A percentile compares a stretch with the other conserved stretches of the same genome.
phyloP scores from a whole-genome alignment of 2,329 filamentous ascomycete genomes.

The Xylariaceae sp. region DNA sequence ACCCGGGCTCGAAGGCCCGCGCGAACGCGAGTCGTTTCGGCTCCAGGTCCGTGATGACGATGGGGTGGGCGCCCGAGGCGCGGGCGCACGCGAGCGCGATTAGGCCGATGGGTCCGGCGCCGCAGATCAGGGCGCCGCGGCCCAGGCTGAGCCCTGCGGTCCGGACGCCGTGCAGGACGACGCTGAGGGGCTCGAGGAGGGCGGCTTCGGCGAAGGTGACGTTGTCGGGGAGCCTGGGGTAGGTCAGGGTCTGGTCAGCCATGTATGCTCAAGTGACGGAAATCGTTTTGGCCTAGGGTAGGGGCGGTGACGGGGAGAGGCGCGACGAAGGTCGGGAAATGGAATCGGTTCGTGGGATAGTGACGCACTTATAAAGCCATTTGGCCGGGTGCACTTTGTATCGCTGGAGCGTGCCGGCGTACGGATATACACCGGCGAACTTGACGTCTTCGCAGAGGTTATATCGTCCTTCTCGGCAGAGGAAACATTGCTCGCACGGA shows the following conservation, averaged over 20 bases:
- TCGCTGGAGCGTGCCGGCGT: conserved; percentile 53
- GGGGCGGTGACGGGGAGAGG: too few relatives aligned
- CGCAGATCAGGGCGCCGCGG: conserved; percentile 49
- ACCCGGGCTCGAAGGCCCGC: conserved; percentile 47
- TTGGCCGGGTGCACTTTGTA: conserved; percentile 56
- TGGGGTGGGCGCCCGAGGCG: conserved; percentile 55
- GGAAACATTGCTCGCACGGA: conserved; percentile 53
- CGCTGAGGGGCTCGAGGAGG: conserved; percentile 57
- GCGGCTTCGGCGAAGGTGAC: conserved; percentile 53
- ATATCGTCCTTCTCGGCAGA: conserved; percentile 53
- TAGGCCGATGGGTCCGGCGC: conserved; percentile 59
- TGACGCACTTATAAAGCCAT: conserved; percentile 45
- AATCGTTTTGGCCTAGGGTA: too few relatives aligned
- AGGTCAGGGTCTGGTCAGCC: too few relatives aligned
- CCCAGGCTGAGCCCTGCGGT: conserved; percentile 47
- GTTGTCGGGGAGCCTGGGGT: conserved; percentile 38
- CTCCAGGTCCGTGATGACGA: conserved; percentile 59
- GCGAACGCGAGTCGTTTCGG: conserved; percentile 50
- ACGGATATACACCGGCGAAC: conserved; percentile 55
- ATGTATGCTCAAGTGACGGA: too few relatives aligned
- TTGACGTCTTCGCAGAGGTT: conserved; percentile 57
- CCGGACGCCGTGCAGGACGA: conserved; percentile 55
- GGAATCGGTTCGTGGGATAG: conserved; percentile 2
- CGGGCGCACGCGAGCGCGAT: conserved; percentile 49
- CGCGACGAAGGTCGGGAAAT: too few relatives aligned